phyloP scores from a whole-genome alignment of 805 yeast species.

The Metschnikowia borealis region DNA sequence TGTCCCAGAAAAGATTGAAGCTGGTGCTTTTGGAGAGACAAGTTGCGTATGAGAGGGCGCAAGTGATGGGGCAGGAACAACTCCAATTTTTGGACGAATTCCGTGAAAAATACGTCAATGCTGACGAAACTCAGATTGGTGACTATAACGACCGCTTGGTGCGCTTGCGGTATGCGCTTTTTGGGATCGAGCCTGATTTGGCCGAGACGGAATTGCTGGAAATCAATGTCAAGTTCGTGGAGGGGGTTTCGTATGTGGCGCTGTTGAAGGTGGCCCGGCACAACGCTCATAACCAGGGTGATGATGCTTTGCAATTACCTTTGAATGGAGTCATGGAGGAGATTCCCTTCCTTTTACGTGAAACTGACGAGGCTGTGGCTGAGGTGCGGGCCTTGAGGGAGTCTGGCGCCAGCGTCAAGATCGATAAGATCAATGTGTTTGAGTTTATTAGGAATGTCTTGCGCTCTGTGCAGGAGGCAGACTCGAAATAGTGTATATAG shows the following conservation, averaged over 20 bases:
- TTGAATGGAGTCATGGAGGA: constrained; percentile 39
- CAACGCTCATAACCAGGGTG: constrained; percentile 9
- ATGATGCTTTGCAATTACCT: constrained; percentile 26
- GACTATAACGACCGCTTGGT: constrained; percentile 66
- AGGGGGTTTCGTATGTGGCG: constrained; percentile 69
- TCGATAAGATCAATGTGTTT: constrained; percentile 39
- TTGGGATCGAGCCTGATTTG: constrained; percentile 74
- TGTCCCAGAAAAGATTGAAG: constrained; percentile 55
- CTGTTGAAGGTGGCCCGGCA: constrained; percentile 54
- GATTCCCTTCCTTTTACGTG: constrained; percentile 37
- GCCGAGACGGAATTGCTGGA: constrained; percentile 58
- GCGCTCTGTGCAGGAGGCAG: constrained; percentile 12
- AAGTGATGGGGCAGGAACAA: constrained; percentile 42
- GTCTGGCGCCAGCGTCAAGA: constrained; percentile 23
- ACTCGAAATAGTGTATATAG: constrained; percentile 2
- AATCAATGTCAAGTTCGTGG: constrained; percentile 43
- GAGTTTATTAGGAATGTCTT: constrained; percentile 36
- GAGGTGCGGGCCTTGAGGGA: constrained; percentile 49
- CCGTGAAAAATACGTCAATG: constrained; percentile 50
- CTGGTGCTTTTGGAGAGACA: constrained; percentile 86
- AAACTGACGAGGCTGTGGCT: constrained; percentile 38
- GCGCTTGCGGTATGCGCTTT: constrained; percentile 76
- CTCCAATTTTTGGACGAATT: constrained; percentile 53
- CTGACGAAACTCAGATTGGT: constrained; percentile 47
- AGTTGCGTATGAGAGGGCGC: constrained; percentile 60